Evolutionary conservation across 495 filamentous ascomycete genomes (phyloP).

Genomic region (Penicillium samsonianum): DNA sequence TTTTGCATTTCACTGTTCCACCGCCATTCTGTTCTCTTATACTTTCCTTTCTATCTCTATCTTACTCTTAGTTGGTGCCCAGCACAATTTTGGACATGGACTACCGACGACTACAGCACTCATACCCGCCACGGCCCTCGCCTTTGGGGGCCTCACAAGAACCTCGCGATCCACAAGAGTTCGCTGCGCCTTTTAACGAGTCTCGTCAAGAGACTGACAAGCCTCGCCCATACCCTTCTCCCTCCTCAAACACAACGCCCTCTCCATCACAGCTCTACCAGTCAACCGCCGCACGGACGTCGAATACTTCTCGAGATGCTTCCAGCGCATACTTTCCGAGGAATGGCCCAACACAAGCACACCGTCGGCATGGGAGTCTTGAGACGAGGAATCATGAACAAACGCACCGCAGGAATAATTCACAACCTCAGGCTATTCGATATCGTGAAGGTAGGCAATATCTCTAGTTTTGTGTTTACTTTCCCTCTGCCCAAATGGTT

Average conservation of each 20-base stretch:
- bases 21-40: conserved; percentile 13
- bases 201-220: conserved; percentile 33
- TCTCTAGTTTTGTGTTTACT: conserved; percentile 10
- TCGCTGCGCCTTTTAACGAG: conserved; percentile 19
- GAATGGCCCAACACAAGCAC: conserved; percentile 19
- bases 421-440: conserved; percentile 27
- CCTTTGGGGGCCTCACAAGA: conserved; percentile 10
- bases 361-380: conserved; percentile 28
- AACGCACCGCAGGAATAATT: conserved; percentile 27
- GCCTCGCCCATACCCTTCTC: conserved; percentile 26
- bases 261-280: conserved; percentile 23
- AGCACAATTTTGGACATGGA: conserved; percentile 5
- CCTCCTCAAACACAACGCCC: conserved; percentile 15
- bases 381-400: conserved; percentile 26
- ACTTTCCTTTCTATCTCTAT: not conserved
- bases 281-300: conserved; percentile 11
- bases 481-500: conserved; percentile 13
- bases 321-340: conserved; percentile 26
- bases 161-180: conserved; percentile 9
- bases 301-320: conserved; percentile 19
- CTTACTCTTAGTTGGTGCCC: conserved; percentile 8
- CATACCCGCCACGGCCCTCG: conserved; percentile 11
- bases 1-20: conserved; percentile 18
- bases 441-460: conserved; percentile 37
- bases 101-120: conserved; percentile 11